Percentiles rank a stretch among this genome's conserved stretches.
Evolutionary conservation across 805 yeast genomes (phyloP).

Genomic region (Sugiyamaella qingdaonensis): DNA sequence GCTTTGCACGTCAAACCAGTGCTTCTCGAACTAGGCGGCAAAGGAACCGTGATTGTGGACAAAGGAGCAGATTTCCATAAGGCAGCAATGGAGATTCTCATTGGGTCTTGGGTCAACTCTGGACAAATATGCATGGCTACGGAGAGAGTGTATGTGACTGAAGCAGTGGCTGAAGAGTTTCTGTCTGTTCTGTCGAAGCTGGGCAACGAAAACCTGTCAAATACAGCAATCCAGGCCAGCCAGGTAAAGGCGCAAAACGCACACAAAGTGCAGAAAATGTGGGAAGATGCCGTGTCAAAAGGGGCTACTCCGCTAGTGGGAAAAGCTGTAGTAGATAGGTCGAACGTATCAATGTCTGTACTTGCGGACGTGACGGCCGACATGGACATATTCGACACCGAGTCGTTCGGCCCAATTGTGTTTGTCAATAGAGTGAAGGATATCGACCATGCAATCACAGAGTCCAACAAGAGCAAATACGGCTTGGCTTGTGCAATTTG

Average conservation of each 20-base stretch:
- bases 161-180: conserved; percentile 60
- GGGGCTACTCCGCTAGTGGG: conserved; percentile 68
- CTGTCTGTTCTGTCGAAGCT: conserved; percentile 43
- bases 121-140: conserved; percentile 90
- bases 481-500: conserved; percentile 82
- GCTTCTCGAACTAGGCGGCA: conserved; percentile 84
- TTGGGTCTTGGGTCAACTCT: conserved; percentile 71
- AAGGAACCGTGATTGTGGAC: conserved; percentile 74
- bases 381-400: conserved; percentile 66
- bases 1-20: conserved; percentile 72
- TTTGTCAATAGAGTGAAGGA: conserved; percentile 62
- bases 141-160: conserved; percentile 71
- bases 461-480: conserved; percentile 65
- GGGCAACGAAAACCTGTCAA: background rate
- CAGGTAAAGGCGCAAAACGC: conserved; percentile 15
- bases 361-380: conserved; percentile 57
- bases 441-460: conserved; percentile 59
- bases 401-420: conserved; percentile 77
- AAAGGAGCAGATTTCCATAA: conserved; percentile 61
- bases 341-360: conserved; percentile 42
- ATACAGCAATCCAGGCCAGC: conserved; percentile 2
- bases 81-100: conserved; percentile 55
- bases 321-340: conserved; percentile 58
- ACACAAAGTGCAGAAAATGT: conserved; percentile 38
- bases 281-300: conserved; percentile 51